A percentile compares a stretch with the other conserved stretches of the same genome.
Evolutionary conservation across 106 monocot genomes (phyloP).

Genomic region (Dactylorhiza incarnata): DNA sequence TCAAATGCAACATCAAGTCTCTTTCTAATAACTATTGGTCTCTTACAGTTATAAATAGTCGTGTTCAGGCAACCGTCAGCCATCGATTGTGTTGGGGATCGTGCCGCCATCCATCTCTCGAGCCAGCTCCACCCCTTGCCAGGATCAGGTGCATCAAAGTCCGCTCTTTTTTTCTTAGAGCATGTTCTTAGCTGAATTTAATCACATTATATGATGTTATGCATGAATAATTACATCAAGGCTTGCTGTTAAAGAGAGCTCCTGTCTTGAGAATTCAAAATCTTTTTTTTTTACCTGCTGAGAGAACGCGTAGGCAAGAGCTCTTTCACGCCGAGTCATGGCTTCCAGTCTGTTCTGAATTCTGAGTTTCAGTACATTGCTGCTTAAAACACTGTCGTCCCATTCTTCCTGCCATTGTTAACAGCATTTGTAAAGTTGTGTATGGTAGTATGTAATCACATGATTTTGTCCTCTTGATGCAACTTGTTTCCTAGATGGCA

Average conservation of each 20-base stretch:
- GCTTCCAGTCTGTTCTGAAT: conserved; percentile 79
- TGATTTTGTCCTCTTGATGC: too few relatives aligned
- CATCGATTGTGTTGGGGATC: conserved; percentile 26
- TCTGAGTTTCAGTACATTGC: conserved; percentile 47
- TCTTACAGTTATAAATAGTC: conserved; percentile 11
- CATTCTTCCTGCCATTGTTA: conserved; percentile 56
- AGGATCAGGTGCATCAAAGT: conserved; percentile 24
- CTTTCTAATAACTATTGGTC: conserved; percentile 26
- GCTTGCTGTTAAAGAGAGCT: neutral
- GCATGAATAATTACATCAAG: neutral
- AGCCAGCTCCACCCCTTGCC: conserved; percentile 81
- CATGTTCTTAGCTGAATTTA: conserved; percentile 49
- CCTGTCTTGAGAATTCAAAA: neutral
- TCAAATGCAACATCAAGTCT: conserved; percentile 43
- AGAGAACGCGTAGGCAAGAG: conserved; percentile 84
- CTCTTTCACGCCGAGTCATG: conserved; percentile 66
- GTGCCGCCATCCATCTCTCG: conserved; percentile 94
- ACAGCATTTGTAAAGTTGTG: neutral
- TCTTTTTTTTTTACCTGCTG: conserved; percentile 49
- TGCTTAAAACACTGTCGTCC: conserved; percentile 80
- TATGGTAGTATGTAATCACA: too few relatives aligned
- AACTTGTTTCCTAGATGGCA: too few relatives aligned
- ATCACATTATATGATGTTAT: neutral
- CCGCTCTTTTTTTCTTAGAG: conserved; percentile 42
- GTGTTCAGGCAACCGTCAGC: conserved; percentile 29